Conservation (phyloP, 2,329 filamentous ascomycete species). For the Basipetospora chlamydospora region DNA sequence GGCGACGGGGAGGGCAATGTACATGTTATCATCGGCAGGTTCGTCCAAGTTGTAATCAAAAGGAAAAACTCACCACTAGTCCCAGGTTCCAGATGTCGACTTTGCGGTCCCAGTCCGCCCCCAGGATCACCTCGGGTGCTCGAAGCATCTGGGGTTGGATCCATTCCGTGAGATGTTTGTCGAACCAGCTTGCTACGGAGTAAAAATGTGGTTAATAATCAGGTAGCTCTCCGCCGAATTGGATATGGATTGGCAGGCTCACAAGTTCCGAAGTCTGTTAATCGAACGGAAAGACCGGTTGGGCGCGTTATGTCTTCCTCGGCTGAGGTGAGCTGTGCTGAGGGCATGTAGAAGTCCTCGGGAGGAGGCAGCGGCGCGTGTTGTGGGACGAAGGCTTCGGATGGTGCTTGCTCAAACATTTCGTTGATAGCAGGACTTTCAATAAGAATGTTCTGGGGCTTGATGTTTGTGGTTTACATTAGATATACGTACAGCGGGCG, state of each 20-base stretch:
- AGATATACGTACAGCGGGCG: neutral
- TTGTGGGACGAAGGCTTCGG: conserved; percentile 8
- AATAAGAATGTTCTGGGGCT: conserved; percentile 13
- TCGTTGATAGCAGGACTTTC: conserved; percentile 10
- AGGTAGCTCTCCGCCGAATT: neutral
- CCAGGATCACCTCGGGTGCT: conserved; percentile 14
- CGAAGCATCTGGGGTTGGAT: conserved; percentile 14
- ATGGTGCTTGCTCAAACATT: conserved; percentile 11
- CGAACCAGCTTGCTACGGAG: conserved; percentile 13
- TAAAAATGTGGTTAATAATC: too few relatives aligned
- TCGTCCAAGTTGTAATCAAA: neutral
- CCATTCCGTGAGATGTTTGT: conserved; percentile 13
- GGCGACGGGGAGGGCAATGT: neutral
- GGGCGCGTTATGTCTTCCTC: conserved; percentile 8
- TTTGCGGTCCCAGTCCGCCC: conserved; percentile 12
- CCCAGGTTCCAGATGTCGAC: conserved; percentile 14
- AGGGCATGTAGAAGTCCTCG: conserved; percentile 9
- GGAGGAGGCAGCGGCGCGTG: conserved; percentile 1
- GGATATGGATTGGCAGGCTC: neutral
- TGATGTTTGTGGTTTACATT: conserved; percentile 10
- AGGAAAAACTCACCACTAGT: conserved; percentile 7
- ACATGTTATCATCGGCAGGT: neutral
- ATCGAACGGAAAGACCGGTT: conserved; percentile 7
- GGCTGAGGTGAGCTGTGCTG: conserved; percentile 8
- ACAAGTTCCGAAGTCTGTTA: conserved; percentile 13